Conservation (phyloP, 306 rosid genomes). For the Lotus japonicus region DNA sequence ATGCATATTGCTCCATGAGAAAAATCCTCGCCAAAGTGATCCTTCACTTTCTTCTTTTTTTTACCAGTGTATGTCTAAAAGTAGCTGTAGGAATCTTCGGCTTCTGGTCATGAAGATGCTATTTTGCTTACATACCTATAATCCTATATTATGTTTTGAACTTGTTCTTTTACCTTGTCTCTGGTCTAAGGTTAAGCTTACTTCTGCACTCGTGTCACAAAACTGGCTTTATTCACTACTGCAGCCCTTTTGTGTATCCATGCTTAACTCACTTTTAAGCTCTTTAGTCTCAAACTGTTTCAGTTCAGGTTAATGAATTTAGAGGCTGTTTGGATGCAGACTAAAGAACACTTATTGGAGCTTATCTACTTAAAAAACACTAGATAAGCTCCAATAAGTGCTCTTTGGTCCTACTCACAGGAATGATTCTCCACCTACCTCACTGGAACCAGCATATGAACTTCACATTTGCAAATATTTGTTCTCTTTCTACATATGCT, state of each 20-base stretch:
- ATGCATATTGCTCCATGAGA: not conserved
- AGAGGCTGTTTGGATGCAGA: too few relatives aligned
- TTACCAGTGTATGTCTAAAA: not conserved
- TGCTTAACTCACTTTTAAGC: not conserved
- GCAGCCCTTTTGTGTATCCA: too few relatives aligned
- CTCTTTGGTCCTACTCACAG: too few relatives aligned
- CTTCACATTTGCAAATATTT: not conserved
- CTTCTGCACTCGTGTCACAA: not conserved
- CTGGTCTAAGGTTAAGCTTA: not conserved
- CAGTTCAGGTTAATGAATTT: slow-evolving; percentile 2
- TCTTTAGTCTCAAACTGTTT: not conserved
- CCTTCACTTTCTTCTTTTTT: not conserved
- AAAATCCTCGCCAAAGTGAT: not conserved
- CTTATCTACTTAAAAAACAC: too few relatives aligned
- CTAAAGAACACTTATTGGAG: too few relatives aligned
- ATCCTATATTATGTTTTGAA: too few relatives aligned
- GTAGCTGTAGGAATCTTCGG: not conserved
- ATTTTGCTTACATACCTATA: not conserved
- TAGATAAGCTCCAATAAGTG: too few relatives aligned
- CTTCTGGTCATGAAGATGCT: not conserved
- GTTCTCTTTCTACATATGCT: not conserved
- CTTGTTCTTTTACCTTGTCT: not conserved
- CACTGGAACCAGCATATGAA: not conserved
- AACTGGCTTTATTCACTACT: too few relatives aligned
- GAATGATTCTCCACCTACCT: not conserved